These are phyloP conservation scores for Helianthus tuberosus DNA, from an alignment of 129 eudicot species.

Conservation along the genomic window DNA sequence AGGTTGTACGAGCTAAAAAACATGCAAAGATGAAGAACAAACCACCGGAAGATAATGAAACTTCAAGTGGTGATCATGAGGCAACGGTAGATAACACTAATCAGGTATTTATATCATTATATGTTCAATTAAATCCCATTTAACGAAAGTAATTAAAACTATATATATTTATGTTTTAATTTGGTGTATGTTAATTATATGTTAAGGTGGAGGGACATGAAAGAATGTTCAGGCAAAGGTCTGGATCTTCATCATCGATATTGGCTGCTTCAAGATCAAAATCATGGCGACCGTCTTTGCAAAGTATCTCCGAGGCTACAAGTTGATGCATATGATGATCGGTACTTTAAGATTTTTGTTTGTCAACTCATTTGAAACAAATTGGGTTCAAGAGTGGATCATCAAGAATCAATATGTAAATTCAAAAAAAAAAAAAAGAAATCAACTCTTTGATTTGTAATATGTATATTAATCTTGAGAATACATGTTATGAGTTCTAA, in stretches of 20 bases:
- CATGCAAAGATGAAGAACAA: constrained; percentile 64
- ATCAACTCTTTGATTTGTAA: constrained; percentile 33
- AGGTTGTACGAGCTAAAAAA: constrained; percentile 71
- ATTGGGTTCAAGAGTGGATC: no score
- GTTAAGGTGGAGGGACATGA: constrained; percentile 50
- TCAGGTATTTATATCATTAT: constrained; percentile 38
- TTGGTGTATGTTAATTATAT: not conserved
- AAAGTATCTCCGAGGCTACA: constrained; percentile 79
- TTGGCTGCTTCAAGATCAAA: constrained; percentile 58
- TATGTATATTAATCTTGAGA: constrained; percentile 36
- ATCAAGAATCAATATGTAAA: not conserved
- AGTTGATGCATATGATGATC: not conserved
- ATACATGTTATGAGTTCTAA: constrained; percentile 21
- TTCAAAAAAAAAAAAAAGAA: not conserved
- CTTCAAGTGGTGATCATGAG: constrained; percentile 29
- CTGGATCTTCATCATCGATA: constrained; percentile 51
- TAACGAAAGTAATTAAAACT: no score
- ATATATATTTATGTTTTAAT: no score
- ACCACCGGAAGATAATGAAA: constrained; percentile 34
- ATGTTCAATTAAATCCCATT: no score
- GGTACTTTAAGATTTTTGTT: no score
- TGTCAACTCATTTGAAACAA: no score
- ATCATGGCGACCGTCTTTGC: constrained; percentile 86
- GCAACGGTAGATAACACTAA: constrained; percentile 24
- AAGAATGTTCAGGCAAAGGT: constrained; percentile 48